Evolutionary conservation across 306 rosid genomes (phyloP).

Genomic region (Elaeagnus macrophylla): DNA sequence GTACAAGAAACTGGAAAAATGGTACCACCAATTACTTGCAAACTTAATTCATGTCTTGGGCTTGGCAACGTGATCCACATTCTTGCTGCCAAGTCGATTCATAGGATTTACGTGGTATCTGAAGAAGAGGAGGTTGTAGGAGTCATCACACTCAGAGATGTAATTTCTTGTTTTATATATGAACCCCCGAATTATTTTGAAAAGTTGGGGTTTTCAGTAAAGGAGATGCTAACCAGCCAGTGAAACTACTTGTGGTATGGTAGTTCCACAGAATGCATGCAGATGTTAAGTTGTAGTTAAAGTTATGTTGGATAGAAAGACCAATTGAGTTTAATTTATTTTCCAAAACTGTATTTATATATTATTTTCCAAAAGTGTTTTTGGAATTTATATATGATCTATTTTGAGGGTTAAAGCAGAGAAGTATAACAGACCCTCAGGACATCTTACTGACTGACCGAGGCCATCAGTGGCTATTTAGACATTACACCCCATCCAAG

Average conservation of each 20-base stretch:
- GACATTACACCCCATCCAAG: no score
- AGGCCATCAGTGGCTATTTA: no score
- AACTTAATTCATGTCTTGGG: slow-evolving; percentile 44
- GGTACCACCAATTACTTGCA: slow-evolving; percentile 59
- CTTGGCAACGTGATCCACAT: slow-evolving; percentile 51
- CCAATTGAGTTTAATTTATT: slow-evolving; percentile 16
- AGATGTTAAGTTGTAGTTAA: slow-evolving; percentile 10
- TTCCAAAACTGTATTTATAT: background rate
- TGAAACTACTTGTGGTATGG: slow-evolving; percentile 19
- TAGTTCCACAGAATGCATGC: slow-evolving; percentile 1
- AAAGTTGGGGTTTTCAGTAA: slow-evolving; percentile 48
- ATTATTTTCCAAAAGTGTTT: no score
- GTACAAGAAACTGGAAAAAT: slow-evolving; percentile 33
- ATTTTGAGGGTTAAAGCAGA: no score
- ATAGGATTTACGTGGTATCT: slow-evolving; percentile 58
- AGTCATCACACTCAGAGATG: slow-evolving; percentile 82
- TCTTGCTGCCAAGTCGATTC: slow-evolving; percentile 71
- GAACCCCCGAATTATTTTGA: slow-evolving; percentile 73
- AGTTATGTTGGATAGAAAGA: slow-evolving; percentile 14
- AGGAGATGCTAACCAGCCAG: slow-evolving; percentile 45
- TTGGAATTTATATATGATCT: no score
- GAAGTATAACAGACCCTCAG: no score
- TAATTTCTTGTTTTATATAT: slow-evolving; percentile 71
- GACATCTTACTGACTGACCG: no score
- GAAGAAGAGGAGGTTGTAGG: slow-evolving; percentile 50